Evolutionary conservation across 208 protist species (phyloP), one percentile per base, ranked within the genome.

Genomic region (Leishmania guyanensis): DNA sequence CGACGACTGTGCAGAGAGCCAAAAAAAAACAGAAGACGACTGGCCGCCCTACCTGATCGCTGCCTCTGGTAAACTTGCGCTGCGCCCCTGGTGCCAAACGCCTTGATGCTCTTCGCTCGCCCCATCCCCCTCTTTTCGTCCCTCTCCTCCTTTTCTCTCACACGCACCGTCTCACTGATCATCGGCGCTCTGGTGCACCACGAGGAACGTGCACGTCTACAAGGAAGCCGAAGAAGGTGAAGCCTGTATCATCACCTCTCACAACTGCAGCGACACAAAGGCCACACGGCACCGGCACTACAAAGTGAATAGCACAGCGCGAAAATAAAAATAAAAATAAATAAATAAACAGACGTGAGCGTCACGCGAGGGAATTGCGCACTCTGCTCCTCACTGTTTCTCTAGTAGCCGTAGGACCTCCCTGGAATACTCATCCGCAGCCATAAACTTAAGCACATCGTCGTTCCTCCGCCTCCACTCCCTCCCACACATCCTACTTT

Each of bases 401-500:
- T 60, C 20, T 29, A 29, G 56, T 29, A n/a, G 6, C 56, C 10
- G 56, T 60, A 17, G 3, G 56, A 62, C 56, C 56, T 62, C 6
- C 56, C 20, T 22, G 56, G 6, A 1, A n/a, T 26, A 46, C 16
- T 33, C 4, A 33, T 43, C 22, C 16, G 16, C 22, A 9, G 9
- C 29, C 17, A 22, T 4, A 46, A 29, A 46, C 64, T 26, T 46
- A 22, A 43, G 14, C 12, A 33, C n/a, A 8, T 69, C 33, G 16
- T 22, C 17, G 9, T n/a, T 29, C n/a, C 64, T n/a, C 53, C 64
- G 60, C 64, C n/a, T 78, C 36, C 81, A n/a, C 58, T 77, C 64
- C 33, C 64, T 69, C 9, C 64, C 33, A 69, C 64, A 69, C 5
- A 0, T 0, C 64, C 56, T 62, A 62, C 56, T 62, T 10, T 26